Base-by-base conservation (phyloP, 768 basidiomycete genomes). In the Leccinellum luteum region DNA sequence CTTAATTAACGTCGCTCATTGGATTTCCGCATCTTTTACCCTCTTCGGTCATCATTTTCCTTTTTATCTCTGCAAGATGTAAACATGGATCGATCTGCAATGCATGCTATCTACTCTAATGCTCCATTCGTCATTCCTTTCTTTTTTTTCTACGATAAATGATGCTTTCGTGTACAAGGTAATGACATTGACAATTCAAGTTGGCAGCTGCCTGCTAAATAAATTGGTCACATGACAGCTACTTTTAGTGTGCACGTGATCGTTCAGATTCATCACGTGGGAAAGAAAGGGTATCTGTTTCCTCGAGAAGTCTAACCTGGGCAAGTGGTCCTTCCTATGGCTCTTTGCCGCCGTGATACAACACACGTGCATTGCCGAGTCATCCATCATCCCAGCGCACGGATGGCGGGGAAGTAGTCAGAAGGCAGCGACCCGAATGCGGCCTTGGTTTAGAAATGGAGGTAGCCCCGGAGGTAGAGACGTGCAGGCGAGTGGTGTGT, bases 1-100 rank as follows among this genome's bases (percentile, higher is more conserved):
- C 71, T 72, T 60, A 48, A 72, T 66, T 72, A 62, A 74, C 52
- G 54, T 52, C 59, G 10, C 52, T 71, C 66, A 41, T 61, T 65
- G 56, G 51, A 61, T 58, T 21, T 50, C 55, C 56, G 6, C 34
- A 52, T 54, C 6, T 38, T 56, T 31, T 31, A 49, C 38, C 7
- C 15, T 58, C 44, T 51, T 48, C 34, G 4, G 15, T 25, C 19
- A 59, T 51, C 48, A 48, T 53, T 32, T n/a, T 53, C 34, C 54
- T 55, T 60, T 41, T 41, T 38, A 63, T 67, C 52, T 56, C 59
- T 55, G 52, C 66, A 68, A 68, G 41, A 50, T 69, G 68, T 70
- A 69, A 64, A 63, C 50, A 59, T 60, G 49, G 48, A 52, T 48
- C 31, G 48, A 65, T 57, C 64, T 52, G 59, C 62, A 65, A 67